Base-by-base conservation (phyloP, 768 basidiomycete genomes). In the Lactarius pseudohatsudake region DNA sequence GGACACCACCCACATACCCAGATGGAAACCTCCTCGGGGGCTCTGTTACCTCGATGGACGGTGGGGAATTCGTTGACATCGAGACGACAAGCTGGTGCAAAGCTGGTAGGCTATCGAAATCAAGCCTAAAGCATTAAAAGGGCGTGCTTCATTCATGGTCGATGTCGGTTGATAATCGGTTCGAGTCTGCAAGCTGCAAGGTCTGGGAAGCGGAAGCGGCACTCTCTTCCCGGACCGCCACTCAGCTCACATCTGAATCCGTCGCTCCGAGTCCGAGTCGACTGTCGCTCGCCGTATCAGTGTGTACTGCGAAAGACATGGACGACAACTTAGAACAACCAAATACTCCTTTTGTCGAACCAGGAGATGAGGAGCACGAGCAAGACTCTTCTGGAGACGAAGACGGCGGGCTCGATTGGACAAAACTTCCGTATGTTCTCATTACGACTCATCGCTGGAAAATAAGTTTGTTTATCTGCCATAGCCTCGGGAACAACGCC, bases 351-450 rank as follows among this genome's bases (percentile, higher is more conserved):
- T 66, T 72, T 3, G 18, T 65, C 11, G 61, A 72, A 22, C 81
- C 81, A 18, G 76, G 76, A 43, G 81, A 81, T 34, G 82, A 84
- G 30, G 78, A 74, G 2, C 77, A 79, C 6, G 81, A 81, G 16
- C 73, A 81, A 6, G 57, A 58, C 36, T 88, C 87, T 0, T 88
- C 85, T 2, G 90, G 83, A 28, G 91, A 90, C n/a, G 86, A 87
- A 68, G 92, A 93, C 64, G 85, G 83, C 28, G 87, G 84, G 22
- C 81, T 85, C n/a, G 91, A 94, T 70, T 94, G 92, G 92, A 87
- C 90, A 26, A 92, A 86, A 75, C 77, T 93, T 53, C 80, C 85
- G 89, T 89, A 74, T 68, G 81, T 71, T 57, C 56, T 45, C 15
- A 32, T 60, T 47, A 22, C 26, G 38, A 53, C 41, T 38, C 36